phyloP scores from a whole-genome alignment of 2,329 filamentous ascomycete species.

The Clonostachys rosea region DNA sequence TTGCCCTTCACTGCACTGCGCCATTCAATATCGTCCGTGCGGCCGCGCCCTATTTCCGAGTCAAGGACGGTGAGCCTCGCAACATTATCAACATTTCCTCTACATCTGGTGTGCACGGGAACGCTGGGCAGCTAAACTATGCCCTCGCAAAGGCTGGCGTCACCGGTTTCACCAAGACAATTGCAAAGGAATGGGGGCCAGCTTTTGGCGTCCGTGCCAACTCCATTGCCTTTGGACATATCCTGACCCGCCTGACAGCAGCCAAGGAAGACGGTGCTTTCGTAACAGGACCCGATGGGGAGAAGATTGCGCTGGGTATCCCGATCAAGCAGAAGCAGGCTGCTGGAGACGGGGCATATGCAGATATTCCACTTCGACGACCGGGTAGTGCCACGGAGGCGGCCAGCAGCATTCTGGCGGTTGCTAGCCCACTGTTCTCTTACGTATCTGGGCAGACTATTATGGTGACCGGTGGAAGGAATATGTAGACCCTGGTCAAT shows the following conservation, averaged over 20 bases:
- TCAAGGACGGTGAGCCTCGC: constrained; percentile 75
- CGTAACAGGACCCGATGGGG: constrained; percentile 69
- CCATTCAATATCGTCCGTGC: constrained; percentile 80
- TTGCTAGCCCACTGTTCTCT: constrained; percentile 76
- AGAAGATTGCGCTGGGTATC: constrained; percentile 71
- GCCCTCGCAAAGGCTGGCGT: constrained; percentile 81
- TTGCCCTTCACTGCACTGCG: constrained; percentile 77
- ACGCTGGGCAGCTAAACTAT: constrained; percentile 90
- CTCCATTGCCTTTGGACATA: constrained; percentile 79
- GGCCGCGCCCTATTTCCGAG: constrained; percentile 81
- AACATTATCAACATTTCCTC: constrained; percentile 81
- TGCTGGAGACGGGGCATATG: constrained; percentile 36
- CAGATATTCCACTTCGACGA: constrained; percentile 75
- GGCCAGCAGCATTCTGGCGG: constrained; percentile 69
- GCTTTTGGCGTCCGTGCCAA: constrained; percentile 78
- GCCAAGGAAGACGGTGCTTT: constrained; percentile 83
- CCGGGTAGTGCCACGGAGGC: constrained; percentile 78
- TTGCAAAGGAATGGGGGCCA: constrained; percentile 90
- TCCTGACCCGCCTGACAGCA: constrained; percentile 73
- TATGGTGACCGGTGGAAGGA: constrained; percentile 74
- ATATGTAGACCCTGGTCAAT: constrained; percentile 35
- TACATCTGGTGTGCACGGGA: constrained; percentile 79
- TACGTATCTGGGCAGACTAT: constrained; percentile 88
- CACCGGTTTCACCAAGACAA: constrained; percentile 78
- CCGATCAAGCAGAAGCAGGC: constrained; percentile 52